These are phyloP conservation scores for Trichopus zeylanicus DNA, from an alignment of 116 monocot genomes.

Conservation along the genomic window DNA sequence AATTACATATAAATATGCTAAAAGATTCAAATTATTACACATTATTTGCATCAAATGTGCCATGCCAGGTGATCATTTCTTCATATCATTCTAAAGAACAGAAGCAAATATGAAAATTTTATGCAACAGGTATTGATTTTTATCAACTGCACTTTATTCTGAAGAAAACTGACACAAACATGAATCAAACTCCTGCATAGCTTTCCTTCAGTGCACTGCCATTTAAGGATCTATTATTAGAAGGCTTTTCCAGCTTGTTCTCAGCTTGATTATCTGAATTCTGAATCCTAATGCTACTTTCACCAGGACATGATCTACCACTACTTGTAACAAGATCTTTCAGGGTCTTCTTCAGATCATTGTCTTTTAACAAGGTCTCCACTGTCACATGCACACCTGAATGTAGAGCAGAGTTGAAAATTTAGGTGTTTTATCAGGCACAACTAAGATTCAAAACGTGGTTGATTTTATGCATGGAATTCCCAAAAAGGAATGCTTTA, in stretches of 20 bases:
- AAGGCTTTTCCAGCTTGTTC: slow-evolving; percentile 13
- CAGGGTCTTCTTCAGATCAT: slow-evolving; percentile 37
- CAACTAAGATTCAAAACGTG: neutral
- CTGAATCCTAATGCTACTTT: slow-evolving; percentile 3
- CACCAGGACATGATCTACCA: slow-evolving; percentile 53
- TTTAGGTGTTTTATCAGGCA: no score
- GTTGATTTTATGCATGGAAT: neutral
- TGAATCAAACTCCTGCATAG: neutral
- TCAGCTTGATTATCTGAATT: slow-evolving; percentile 8
- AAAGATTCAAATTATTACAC: no score
- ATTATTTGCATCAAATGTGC: no score
- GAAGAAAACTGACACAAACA: neutral
- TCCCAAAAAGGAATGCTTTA: neutral
- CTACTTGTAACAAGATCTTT: slow-evolving; percentile 54
- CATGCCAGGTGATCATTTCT: no score
- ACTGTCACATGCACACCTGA: slow-evolving; percentile 72
- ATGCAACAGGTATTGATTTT: neutral
- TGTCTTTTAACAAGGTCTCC: slow-evolving; percentile 55
- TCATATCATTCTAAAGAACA: no score
- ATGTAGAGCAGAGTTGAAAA: neutral
- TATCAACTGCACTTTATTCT: neutral
- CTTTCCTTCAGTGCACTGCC: slow-evolving; percentile 14
- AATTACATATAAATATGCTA: no score
- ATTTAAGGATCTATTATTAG: slow-evolving; percentile 23
- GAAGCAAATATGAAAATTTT: no score